Conservation (phyloP, 768 basidiomycete species). For the Phylloporus sp. region DNA sequence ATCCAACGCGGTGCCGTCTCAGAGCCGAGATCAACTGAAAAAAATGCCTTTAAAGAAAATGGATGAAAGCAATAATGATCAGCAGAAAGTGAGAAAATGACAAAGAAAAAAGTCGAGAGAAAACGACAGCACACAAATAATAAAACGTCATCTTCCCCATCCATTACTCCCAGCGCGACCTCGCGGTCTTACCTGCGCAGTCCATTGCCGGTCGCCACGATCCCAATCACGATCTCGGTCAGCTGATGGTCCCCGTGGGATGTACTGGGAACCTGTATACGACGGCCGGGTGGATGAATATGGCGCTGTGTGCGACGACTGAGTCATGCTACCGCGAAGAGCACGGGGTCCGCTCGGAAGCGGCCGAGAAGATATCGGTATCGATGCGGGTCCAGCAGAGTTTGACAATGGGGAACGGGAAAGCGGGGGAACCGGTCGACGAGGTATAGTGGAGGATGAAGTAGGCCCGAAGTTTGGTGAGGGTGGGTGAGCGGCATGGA, state of each 20-base stretch:
- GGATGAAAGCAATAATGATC: slow-evolving; percentile 34
- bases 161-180: slow-evolving; percentile 36
- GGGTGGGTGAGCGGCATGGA: slow-evolving; percentile 28
- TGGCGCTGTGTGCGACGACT: slow-evolving; percentile 18
- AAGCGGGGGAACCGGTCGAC: slow-evolving; percentile 30
- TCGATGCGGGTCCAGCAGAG: slow-evolving; percentile 11
- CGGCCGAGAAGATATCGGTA: slow-evolving; percentile 30
- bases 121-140: slow-evolving; percentile 3
- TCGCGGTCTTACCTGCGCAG: slow-evolving; percentile 23
- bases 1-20: background rate
- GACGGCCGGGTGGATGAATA: slow-evolving; percentile 19
- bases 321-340: slow-evolving; percentile 29
- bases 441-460: slow-evolving; percentile 19
- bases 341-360: slow-evolving; percentile 41
- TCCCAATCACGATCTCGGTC: slow-evolving; percentile 52
- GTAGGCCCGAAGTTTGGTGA: slow-evolving; percentile 26
- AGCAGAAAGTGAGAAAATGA: slow-evolving; percentile 10
- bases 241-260: slow-evolving; percentile 50
- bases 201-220: slow-evolving; percentile 38
- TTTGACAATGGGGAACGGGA: slow-evolving; percentile 30
- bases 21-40: background rate
- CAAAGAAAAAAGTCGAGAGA: background rate
- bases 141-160: slow-evolving; percentile 28
- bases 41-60: background rate
- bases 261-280: slow-evolving; percentile 30